Percentiles rank a stretch among this genome's conserved stretches.
Conservation (phyloP, 169 alveolate genomes). For the Eimeria mitis region DNA sequence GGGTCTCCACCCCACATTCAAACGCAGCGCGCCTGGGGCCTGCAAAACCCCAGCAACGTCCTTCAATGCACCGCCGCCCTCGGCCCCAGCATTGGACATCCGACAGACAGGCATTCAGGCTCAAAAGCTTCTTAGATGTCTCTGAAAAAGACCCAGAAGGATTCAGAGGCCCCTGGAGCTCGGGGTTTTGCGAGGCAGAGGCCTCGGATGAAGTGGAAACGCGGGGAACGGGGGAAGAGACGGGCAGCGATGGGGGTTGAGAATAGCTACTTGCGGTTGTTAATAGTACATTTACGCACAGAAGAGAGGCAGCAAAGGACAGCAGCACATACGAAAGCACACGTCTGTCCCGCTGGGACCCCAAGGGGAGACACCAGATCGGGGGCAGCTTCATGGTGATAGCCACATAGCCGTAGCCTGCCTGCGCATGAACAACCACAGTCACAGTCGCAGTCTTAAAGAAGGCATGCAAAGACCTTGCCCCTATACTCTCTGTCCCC, state of each 20-base stretch:
- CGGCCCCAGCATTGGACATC: constrained; percentile 77
- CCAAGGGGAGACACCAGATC: constrained; percentile 27
- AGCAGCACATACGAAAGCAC: not conserved
- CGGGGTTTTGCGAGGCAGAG: not conserved
- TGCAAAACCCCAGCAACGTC: constrained; percentile 83
- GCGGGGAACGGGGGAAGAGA: not conserved
- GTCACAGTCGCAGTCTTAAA: not conserved
- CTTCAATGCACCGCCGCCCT: constrained; percentile 77
- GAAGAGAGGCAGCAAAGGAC: not conserved
- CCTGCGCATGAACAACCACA: not conserved
- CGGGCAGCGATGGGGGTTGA: not conserved
- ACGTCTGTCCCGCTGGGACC: constrained; percentile 27
- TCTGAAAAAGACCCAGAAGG: not conserved
- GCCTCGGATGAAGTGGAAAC: not conserved
- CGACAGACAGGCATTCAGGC: constrained; percentile 23
- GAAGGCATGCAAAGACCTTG: not conserved
- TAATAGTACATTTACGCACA: not conserved
- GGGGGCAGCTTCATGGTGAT: constrained; percentile 44
- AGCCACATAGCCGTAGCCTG: constrained; percentile 63
- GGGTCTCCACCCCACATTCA: constrained; percentile 54
- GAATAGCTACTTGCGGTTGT: constrained; percentile 14
- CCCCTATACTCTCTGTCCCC: not conserved
- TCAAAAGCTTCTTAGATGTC: constrained; percentile 33
- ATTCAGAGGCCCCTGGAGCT: not conserved
- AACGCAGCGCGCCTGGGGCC: constrained; percentile 62